Conservation (phyloP, 441 rosid genomes). For the Syzygium malaccense region DNA sequence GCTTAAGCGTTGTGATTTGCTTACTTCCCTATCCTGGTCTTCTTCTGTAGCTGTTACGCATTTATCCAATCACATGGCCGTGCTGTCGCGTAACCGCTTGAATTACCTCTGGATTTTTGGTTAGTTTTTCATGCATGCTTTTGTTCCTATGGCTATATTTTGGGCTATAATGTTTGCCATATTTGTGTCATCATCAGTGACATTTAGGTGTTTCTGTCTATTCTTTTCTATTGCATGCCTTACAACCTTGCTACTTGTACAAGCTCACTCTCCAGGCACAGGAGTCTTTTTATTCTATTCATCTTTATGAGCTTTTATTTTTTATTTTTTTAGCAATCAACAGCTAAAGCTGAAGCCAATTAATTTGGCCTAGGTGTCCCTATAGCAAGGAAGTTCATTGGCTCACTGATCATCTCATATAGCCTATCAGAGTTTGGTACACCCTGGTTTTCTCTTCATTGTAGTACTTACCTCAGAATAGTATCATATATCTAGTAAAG, state of each 20-base stretch:
- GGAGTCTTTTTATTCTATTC: conserved; percentile 31
- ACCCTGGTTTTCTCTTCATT: neutral
- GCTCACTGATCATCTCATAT: neutral
- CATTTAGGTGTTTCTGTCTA: conserved; percentile 22
- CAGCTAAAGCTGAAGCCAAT: neutral
- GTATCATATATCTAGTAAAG: conserved; percentile 4
- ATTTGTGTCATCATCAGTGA: conserved; percentile 20
- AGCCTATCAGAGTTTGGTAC: conserved; percentile 1
- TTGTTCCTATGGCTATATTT: conserved; percentile 34
- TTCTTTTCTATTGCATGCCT: conserved; percentile 20
- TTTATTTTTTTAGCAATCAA: conserved; percentile 15
- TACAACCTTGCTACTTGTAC: conserved; percentile 23
- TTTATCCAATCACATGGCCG: neutral
- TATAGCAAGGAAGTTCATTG: neutral
- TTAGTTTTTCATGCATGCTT: conserved; percentile 22
- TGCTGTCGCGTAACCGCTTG: neutral
- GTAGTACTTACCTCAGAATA: neutral
- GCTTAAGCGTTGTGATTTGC: neutral
- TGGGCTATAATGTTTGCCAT: conserved; percentile 28
- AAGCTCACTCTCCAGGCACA: conserved; percentile 25
- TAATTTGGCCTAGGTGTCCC: neutral
- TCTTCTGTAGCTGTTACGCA: neutral
- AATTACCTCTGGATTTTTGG: neutral
- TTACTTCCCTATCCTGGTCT: neutral
- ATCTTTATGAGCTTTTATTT: neutral